Percentiles rank a stretch among this genome's conserved stretches.
phyloP scores from a whole-genome alignment of 495 filamentous ascomycete species.

The Xylaria telfairii region DNA sequence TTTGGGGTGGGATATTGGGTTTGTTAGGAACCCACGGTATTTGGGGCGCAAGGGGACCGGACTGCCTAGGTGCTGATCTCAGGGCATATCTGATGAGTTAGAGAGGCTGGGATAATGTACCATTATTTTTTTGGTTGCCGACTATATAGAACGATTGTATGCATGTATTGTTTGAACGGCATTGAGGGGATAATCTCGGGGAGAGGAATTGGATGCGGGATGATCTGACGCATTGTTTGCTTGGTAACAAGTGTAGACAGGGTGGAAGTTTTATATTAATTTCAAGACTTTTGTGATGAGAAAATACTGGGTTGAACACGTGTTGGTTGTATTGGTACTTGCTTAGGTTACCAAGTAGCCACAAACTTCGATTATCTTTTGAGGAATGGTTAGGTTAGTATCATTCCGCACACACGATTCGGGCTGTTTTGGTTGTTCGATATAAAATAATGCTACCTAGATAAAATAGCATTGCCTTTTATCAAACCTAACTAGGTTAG shows the following conservation, averaged over 20 bases:
- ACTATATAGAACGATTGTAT: not conserved
- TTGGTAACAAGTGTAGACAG: not conserved
- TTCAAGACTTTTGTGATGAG: not conserved
- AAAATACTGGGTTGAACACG: not conserved
- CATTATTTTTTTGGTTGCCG: not conserved
- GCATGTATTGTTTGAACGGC: not conserved
- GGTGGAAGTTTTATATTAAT: not conserved
- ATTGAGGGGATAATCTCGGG: not conserved
- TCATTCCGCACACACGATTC: not conserved
- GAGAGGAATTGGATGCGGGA: not conserved
- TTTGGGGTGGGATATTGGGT: not conserved
- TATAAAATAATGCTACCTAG: not conserved
- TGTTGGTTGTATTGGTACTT: not conserved
- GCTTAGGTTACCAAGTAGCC: not conserved
- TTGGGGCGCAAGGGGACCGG: not conserved
- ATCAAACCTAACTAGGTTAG: not conserved
- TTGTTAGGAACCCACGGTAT: not conserved
- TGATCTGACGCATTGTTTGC: not conserved
- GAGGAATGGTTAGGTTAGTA: not conserved
- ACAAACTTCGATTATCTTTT: not conserved
- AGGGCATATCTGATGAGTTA: slow-evolving; percentile 1
- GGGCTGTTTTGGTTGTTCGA: not conserved
- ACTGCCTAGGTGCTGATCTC: not conserved
- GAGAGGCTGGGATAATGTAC: not conserved
- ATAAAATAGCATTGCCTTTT: not conserved